Evolutionary conservation across 371 early-diverging fungal species (phyloP).

Genomic region (Umbelopsis sp.): DNA sequence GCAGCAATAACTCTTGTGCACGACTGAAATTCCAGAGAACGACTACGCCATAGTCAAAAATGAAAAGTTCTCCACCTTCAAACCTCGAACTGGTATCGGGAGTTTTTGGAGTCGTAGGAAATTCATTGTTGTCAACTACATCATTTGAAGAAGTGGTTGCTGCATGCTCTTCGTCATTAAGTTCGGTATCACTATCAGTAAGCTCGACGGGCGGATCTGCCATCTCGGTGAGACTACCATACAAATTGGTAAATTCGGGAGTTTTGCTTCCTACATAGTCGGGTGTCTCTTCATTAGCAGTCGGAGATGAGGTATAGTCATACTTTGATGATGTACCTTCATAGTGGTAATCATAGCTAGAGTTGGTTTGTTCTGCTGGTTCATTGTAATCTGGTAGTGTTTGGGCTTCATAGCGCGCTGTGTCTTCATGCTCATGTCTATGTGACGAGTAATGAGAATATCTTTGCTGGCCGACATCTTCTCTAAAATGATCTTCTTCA

Average conservation of each 20-base stretch:
- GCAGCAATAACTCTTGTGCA: constrained; percentile 77
- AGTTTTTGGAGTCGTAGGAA: neutral
- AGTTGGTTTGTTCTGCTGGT: too few relatives aligned
- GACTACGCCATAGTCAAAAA: constrained; percentile 94
- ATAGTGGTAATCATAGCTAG: neutral
- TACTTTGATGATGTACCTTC: neutral
- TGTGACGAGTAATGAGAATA: neutral
- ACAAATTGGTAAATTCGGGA: neutral
- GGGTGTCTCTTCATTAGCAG: neutral
- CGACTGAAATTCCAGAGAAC: constrained; percentile 95
- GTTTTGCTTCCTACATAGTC: neutral
- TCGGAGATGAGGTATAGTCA: neutral
- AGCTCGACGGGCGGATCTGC: neutral
- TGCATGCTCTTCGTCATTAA: too few relatives aligned
- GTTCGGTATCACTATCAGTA: neutral
- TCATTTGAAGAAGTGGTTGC: neutral
- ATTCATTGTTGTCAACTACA: neutral
- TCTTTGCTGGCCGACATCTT: neutral
- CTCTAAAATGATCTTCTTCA: neutral
- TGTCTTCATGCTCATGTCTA: neutral
- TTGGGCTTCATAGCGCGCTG: constrained; percentile 7
- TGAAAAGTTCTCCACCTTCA: constrained; percentile 74
- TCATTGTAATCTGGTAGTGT: neutral
- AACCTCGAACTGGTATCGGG: constrained; percentile 26
- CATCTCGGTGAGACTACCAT: neutral